Evolutionary conservation across 345 rosid genomes (phyloP), one percentile per base, ranked within the genome.

Genomic region (Populus alba): DNA sequence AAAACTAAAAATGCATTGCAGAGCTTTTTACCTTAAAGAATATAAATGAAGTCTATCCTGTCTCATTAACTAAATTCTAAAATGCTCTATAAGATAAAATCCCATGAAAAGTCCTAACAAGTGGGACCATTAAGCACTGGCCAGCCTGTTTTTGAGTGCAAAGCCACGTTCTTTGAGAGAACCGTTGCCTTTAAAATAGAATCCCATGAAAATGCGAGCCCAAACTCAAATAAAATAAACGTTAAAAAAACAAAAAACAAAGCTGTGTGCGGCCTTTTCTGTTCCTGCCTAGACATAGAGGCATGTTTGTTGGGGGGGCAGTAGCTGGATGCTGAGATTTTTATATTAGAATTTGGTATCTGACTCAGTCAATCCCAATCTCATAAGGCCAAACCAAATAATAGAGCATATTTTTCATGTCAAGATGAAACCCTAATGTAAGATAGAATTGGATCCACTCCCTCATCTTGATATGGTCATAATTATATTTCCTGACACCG

Each of bases 221-320:
- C 22, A 47, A 43, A 45, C 25, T 12, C 27, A 27, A 9, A 47
- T 9, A 62, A 37, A 47, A 41, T 7, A n/a, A 25, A 12, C 37
- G 15, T 27, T 0, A 3, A 35, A 37, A 37, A 23, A 20, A 59
- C 1, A 27, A 43, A 33, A 66, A n/a, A 45, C 6, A 45, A 63
- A 3, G n/a, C 33, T 33, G 12, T 68, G 51, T 4, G 68, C 29
- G 47, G n/a, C 47, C 3, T 38, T 15, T 47, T 66, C 38, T 47
- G 61, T n/a, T 22, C 23, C 55, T 29, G 84, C 15, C 57, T 67
- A 55, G 84, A 78, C 84, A 83, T 75, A 65, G 72, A 72, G 66
- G 82, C 87, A 66, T 74, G 75, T 76, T 59, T 41, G 80, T 59
- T 27, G 27, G 33, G 11, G 11, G 29, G 16, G 20, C 27, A 25